Evolutionary conservation across 495 filamentous ascomycete genomes (phyloP).

Genomic region (Tuber melanosporum): DNA sequence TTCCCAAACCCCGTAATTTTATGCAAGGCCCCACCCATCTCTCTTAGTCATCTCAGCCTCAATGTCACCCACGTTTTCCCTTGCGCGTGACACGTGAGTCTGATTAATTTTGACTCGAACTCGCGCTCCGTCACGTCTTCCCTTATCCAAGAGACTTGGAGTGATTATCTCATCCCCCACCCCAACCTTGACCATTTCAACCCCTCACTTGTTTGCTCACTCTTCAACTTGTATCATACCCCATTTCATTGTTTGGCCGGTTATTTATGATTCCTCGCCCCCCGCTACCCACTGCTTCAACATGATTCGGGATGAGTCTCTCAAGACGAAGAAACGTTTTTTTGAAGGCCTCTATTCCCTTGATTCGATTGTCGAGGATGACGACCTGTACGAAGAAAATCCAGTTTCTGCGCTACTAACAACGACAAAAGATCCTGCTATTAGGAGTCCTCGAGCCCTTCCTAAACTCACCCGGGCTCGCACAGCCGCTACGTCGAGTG

Average conservation of each 20-base stretch:
- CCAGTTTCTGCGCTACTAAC: conserved; percentile 15
- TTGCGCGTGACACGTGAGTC: neutral
- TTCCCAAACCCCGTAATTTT: neutral
- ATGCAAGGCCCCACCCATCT: neutral
- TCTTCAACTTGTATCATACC: neutral
- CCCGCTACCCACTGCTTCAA: neutral
- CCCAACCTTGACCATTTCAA: neutral
- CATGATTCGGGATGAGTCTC: neutral
- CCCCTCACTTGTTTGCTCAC: neutral
- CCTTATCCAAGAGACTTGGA: neutral
- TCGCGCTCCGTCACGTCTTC: neutral
- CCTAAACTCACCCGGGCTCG: neutral
- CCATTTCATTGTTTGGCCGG: neutral
- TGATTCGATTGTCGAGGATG: conserved; percentile 10
- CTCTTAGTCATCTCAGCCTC: conserved; percentile 2
- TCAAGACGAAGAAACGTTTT: conserved; percentile 24
- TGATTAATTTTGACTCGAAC: neutral
- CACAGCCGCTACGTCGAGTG: neutral
- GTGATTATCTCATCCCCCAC: neutral
- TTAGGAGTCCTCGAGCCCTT: conserved; percentile 13
- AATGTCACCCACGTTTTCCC: neutral
- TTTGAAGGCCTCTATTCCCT: conserved; percentile 38
- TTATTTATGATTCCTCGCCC: neutral
- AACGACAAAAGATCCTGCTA: conserved; percentile 3
- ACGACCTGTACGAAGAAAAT: conserved; percentile 23